Percentiles rank a stretch among this genome's conserved stretches.
These are phyloP conservation scores for Cylindrodendrum hubeiense DNA, from an alignment of 2,329 filamentous ascomycete species.

Conservation along the genomic window DNA sequence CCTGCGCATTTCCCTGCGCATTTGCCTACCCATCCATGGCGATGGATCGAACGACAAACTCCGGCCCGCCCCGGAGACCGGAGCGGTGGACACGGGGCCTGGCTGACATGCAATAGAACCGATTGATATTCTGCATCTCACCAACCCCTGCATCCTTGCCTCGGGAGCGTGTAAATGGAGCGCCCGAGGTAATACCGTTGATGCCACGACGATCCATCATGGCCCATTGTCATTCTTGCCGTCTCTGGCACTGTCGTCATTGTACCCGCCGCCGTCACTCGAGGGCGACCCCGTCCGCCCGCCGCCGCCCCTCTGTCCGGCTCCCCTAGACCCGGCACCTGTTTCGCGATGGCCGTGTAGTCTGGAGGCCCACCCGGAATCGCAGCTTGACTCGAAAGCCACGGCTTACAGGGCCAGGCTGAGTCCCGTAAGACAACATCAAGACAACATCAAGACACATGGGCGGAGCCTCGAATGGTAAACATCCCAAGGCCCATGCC, in stretches of 20 bases:
- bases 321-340: constrained; percentile 3
- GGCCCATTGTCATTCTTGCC: not conserved
- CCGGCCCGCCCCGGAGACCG: not conserved
- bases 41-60: not conserved
- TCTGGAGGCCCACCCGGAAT: not conserved
- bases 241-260: not conserved
- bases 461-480: not conserved
- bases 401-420: not conserved
- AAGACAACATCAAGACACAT: not conserved
- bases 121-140: not conserved
- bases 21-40: not conserved
- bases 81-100: not conserved
- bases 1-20: too few relatives aligned
- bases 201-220: not conserved
- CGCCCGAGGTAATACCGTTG: constrained; percentile 19
- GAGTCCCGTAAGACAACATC: too few relatives aligned
- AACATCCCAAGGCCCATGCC: not conserved
- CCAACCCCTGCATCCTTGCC: constrained; percentile 11
- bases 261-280: not conserved
- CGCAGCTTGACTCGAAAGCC: not conserved
- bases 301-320: constrained; percentile 10
- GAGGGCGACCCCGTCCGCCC: not conserved
- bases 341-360: not conserved
- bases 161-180: not conserved
- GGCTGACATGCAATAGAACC: not conserved